Percentiles rank a stretch among this genome's conserved stretches.
Conservation (phyloP, 495 filamentous ascomycete genomes). For the Neurospora sp. region DNA sequence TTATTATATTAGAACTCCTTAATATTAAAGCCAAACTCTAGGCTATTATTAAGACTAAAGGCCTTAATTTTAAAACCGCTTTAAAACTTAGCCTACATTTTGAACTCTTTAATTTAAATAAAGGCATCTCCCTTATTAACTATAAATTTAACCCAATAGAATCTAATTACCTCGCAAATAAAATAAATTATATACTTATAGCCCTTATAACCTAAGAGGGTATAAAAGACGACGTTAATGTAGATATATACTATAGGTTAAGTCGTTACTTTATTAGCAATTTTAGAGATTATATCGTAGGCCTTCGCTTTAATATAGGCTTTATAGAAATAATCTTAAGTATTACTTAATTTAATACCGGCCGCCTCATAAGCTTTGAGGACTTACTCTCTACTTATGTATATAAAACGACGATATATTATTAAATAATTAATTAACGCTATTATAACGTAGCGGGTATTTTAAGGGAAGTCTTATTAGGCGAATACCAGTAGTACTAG, state of each 20-base stretch:
- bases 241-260: background rate
- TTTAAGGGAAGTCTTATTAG: background rate
- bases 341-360: background rate
- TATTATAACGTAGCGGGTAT: background rate
- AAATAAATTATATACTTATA: background rate
- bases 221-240: background rate
- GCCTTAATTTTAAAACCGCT: background rate
- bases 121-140: background rate
- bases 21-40: background rate
- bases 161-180: background rate
- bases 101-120: background rate
- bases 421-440: background rate
- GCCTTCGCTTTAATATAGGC: background rate
- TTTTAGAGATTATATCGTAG: background rate
- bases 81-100: background rate
- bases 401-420: background rate
- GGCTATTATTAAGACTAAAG: background rate
- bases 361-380: background rate
- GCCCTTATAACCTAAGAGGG: background rate
- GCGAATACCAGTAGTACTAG: no score
- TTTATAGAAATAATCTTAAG: background rate
- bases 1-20: background rate
- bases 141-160: background rate
- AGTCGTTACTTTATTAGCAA: background rate
- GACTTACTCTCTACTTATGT: background rate